Evolutionary conservation across 257 asterid genomes (phyloP).

Genomic region (Scutellaria minor): DNA sequence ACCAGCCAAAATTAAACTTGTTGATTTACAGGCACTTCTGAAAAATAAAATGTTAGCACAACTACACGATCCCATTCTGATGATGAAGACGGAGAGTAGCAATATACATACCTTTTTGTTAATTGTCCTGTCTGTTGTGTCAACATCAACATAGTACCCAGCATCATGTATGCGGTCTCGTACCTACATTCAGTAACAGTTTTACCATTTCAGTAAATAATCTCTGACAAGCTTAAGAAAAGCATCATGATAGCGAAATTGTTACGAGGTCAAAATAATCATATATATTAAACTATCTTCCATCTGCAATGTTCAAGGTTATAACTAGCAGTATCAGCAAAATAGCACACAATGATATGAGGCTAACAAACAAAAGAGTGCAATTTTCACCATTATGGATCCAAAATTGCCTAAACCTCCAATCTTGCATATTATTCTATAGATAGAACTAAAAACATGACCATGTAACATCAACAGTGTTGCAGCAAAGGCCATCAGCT

Average conservation of each 20-base stretch:
- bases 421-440: too few relatives aligned
- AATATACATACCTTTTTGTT: slow-evolving; percentile 73
- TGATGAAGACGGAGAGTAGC: slow-evolving; percentile 14
- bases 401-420: too few relatives aligned
- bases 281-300: not conserved
- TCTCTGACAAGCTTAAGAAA: not conserved
- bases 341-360: not conserved
- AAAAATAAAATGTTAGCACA: slow-evolving; percentile 8
- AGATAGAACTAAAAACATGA: too few relatives aligned
- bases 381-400: too few relatives aligned
- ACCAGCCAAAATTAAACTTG: not conserved
- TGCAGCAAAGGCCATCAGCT: too few relatives aligned
- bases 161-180: slow-evolving; percentile 73
- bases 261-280: not conserved
- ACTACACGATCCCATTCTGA: slow-evolving; percentile 6
- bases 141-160: slow-evolving; percentile 88
- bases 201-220: slow-evolving; percentile 21
- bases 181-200: slow-evolving; percentile 50
- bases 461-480: too few relatives aligned
- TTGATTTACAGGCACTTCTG: slow-evolving; percentile 17
- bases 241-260: not conserved
- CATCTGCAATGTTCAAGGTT: not conserved
- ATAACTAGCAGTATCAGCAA: slow-evolving; percentile 1
- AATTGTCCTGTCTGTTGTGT: slow-evolving; percentile 84
- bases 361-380: too few relatives aligned